These are phyloP conservation scores for Nymphaea colorata DNA, from an alignment of 164 flowering plant genomes.

Conservation along the genomic window DNA sequence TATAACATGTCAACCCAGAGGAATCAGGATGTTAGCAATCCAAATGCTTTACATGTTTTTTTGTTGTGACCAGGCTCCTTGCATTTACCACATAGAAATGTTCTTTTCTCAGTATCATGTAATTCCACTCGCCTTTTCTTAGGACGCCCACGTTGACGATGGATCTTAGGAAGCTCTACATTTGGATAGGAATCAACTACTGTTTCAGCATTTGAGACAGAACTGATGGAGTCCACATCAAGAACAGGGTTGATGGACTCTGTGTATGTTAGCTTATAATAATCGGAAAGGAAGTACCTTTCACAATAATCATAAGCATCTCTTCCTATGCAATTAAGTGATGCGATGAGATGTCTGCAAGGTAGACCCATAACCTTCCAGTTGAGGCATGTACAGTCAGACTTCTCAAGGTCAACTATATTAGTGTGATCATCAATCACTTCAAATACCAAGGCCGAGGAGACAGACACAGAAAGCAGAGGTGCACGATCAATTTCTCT, in stretches of 20 bases:
- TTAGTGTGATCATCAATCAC: slow-evolving; percentile 45
- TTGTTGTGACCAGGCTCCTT: slow-evolving; percentile 18
- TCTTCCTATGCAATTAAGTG: slow-evolving; percentile 31
- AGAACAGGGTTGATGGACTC: neutral
- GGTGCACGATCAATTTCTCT: slow-evolving; percentile 30
- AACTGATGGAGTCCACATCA: slow-evolving; percentile 12
- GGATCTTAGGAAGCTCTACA: slow-evolving; percentile 19
- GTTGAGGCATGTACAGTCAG: slow-evolving; percentile 35
- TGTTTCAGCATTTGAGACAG: slow-evolving; percentile 1
- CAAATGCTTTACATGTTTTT: slow-evolving; percentile 8
- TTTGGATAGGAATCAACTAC: slow-evolving; percentile 17
- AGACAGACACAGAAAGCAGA: slow-evolving; percentile 27
- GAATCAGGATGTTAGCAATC: neutral
- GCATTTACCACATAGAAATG: slow-evolving; percentile 20
- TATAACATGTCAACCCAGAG: slow-evolving; percentile 2
- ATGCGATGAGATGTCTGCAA: slow-evolving; percentile 72
- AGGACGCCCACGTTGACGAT: slow-evolving; percentile 9
- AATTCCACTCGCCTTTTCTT: slow-evolving; percentile 11
- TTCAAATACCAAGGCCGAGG: slow-evolving; percentile 38
- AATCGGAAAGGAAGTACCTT: slow-evolving; percentile 42
- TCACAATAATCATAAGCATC: slow-evolving; percentile 53
- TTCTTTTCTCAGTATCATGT: slow-evolving; percentile 7
- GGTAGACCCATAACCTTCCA: slow-evolving; percentile 33
- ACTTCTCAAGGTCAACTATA: slow-evolving; percentile 43
- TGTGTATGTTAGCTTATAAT: slow-evolving; percentile 16